These are phyloP conservation scores for Microbotryomycetes sp. DNA, from an alignment of 1,284 basidiomycete genomes.

Conservation along the genomic window DNA sequence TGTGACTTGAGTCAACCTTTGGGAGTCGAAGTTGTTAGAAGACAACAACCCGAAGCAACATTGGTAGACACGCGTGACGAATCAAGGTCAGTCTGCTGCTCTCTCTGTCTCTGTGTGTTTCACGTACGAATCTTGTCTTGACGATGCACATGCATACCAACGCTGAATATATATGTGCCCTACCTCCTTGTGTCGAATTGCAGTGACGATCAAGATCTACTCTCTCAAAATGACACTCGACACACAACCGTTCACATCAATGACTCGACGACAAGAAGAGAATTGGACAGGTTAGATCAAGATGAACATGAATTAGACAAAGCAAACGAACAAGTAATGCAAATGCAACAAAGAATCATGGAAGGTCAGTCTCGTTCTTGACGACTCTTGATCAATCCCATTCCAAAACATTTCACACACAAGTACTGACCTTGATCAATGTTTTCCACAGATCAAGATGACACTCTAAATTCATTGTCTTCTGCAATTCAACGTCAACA, in stretches of 20 bases:
- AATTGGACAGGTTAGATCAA: conserved; percentile 30
- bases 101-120: no score
- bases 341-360: conserved; percentile 35
- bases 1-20: conserved; percentile 24
- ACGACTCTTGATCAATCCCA: no score
- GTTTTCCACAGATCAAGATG: conserved; percentile 34
- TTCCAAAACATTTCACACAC: background rate
- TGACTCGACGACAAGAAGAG: conserved; percentile 8
- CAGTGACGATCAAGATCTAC: background rate
- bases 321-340: conserved; percentile 35
- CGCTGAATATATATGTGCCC: no score
- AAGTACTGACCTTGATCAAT: background rate
- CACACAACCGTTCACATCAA: background rate
- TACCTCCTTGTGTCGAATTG: background rate
- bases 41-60: conserved; percentile 18
- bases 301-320: conserved; percentile 34
- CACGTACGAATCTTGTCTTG: no score
- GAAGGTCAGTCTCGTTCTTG: conserved; percentile 17
- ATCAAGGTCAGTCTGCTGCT: no score
- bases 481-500: conserved; percentile 36
- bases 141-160: no score
- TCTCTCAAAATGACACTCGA: background rate
- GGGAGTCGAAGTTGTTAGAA: conserved; percentile 6
- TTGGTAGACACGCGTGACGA: conserved; percentile 24
- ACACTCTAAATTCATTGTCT: conserved; percentile 33